These are phyloP conservation scores for Claviceps lovelessii DNA, from an alignment of 2,329 filamentous ascomycete species.

Conservation along the genomic window DNA sequence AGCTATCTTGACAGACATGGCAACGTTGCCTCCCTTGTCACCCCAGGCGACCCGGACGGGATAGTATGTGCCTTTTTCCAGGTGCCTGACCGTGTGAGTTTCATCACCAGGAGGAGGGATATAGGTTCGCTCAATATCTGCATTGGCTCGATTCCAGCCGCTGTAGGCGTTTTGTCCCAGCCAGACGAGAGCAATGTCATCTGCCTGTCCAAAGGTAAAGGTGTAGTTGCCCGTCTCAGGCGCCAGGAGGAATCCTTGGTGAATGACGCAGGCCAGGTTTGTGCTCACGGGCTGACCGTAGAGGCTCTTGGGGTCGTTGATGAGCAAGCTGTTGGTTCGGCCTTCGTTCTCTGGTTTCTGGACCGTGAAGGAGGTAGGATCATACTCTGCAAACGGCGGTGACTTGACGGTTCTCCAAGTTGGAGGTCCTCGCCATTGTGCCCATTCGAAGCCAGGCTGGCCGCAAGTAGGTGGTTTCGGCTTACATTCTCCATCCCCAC, in stretches of 20 bases:
- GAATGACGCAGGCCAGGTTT: slow-evolving; percentile 5
- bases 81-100: slow-evolving; percentile 4
- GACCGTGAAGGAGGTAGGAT: slow-evolving; percentile 3
- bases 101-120: slow-evolving; percentile 8
- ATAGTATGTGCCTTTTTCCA: slow-evolving; percentile 7
- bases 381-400: slow-evolving; percentile 6
- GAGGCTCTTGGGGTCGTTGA: neutral
- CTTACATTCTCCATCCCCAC: slow-evolving; percentile 4
- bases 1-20: slow-evolving; percentile 7
- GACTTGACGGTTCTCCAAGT: slow-evolving; percentile 6
- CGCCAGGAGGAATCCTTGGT: slow-evolving; percentile 7
- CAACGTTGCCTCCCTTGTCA: slow-evolving; percentile 6
- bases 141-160: slow-evolving; percentile 7
- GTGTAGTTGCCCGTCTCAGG: slow-evolving; percentile 7
- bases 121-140: slow-evolving; percentile 6
- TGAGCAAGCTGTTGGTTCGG: slow-evolving; percentile 6
- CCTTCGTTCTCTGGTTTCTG: slow-evolving; percentile 4
- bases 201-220: slow-evolving; percentile 7
- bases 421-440: slow-evolving; percentile 5
- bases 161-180: slow-evolving; percentile 5
- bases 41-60: slow-evolving; percentile 6
- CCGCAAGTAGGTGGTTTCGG: slow-evolving; percentile 7
- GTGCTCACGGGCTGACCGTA: slow-evolving; percentile 4
- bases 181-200: slow-evolving; percentile 7
- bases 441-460: slow-evolving; percentile 7